Evolutionary conservation across 352 stramenopile species (phyloP), one percentile per base, ranked within the genome.

Genomic region (Phytophthora boehmeriae): DNA sequence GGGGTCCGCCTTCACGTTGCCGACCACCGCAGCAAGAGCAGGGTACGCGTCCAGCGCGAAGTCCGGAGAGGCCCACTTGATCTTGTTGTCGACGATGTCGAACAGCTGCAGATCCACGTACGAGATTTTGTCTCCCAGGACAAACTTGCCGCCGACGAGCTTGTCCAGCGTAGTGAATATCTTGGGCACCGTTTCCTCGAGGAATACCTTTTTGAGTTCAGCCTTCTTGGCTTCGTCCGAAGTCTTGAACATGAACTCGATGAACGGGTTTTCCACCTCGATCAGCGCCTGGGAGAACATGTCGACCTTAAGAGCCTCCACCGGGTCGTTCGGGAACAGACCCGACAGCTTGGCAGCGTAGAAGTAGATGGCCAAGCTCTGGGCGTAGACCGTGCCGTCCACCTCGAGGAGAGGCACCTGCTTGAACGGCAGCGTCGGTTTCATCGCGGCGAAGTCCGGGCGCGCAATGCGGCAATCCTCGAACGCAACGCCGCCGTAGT

Each of bases 171-270:
- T n/a, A n/a, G n/a, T n/a, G n/a, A n/a, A n/a, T n/a, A n/a, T n/a
- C n/a, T 49, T n/a, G n/a, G n/a, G n/a, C n/a, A n/a, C n/a, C n/a
- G n/a, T n/a, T n/a, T n/a, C n/a, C n/a, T n/a, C n/a, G n/a, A n/a
- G n/a, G n/a, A n/a, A n/a, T n/a, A n/a, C n/a, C n/a, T n/a, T n/a
- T n/a, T n/a, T n/a, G n/a, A n/a, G n/a, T n/a, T n/a, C n/a, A n/a
- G n/a, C n/a, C n/a, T n/a, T n/a, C n/a, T n/a, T n/a, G n/a, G n/a
- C 17, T 32, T 81, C 75, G 45, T 88, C 81, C 25, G 58, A 54
- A 34, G 56, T 75, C 32, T 46, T 54, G 50, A 66, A 76, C 20
- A 51, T 35, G 38, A 85, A 67, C 8, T 67, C 53, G 2, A 65
- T 16, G 9, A 73, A 60, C 2, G 27, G 17, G 9, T 14, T 32